phyloP scores from a whole-genome alignment of 2,329 filamentous ascomycete species.

The Aureobasidium pullulans region DNA sequence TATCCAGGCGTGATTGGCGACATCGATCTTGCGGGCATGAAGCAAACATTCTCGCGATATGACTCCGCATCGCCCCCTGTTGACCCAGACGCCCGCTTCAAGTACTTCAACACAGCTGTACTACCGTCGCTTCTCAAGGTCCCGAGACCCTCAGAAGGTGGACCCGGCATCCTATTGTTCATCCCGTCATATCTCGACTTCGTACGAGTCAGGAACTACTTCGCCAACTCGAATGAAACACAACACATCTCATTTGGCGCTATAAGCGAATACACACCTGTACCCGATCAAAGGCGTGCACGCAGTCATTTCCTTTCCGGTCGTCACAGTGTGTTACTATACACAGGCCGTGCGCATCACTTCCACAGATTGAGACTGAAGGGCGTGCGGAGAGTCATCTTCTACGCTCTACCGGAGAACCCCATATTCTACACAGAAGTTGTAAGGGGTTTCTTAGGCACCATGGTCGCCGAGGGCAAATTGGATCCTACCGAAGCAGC shows the following conservation, averaged over 20 bases:
- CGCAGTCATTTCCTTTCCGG: constrained; percentile 81
- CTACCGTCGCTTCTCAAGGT: constrained; percentile 67
- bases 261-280: constrained; percentile 80
- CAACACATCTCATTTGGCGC: constrained; percentile 64
- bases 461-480: constrained; percentile 49
- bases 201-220: constrained; percentile 84
- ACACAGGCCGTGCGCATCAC: constrained; percentile 94
- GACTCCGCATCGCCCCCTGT: constrained; percentile 59
- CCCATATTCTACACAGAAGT: constrained; percentile 73
- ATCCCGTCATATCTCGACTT: constrained; percentile 94
- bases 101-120: constrained; percentile 78
- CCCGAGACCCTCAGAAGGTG: constrained; percentile 48
- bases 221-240: constrained; percentile 60
- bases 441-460: constrained; percentile 57
- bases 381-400: constrained; percentile 75
- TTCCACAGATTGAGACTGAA: constrained; percentile 80
- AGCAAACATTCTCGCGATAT: constrained; percentile 87
- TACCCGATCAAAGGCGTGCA: constrained; percentile 72
- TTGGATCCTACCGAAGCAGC: constrained; percentile 44
- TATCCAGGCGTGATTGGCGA: constrained; percentile 68
- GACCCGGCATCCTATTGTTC: constrained; percentile 70
- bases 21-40: constrained; percentile 50
- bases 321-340: constrained; percentile 74
- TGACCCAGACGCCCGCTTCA: constrained; percentile 84
- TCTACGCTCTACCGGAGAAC: constrained; percentile 89